Conservation (phyloP, 2,329 filamentous ascomycete genomes). For the Fusarium equiseti region DNA sequence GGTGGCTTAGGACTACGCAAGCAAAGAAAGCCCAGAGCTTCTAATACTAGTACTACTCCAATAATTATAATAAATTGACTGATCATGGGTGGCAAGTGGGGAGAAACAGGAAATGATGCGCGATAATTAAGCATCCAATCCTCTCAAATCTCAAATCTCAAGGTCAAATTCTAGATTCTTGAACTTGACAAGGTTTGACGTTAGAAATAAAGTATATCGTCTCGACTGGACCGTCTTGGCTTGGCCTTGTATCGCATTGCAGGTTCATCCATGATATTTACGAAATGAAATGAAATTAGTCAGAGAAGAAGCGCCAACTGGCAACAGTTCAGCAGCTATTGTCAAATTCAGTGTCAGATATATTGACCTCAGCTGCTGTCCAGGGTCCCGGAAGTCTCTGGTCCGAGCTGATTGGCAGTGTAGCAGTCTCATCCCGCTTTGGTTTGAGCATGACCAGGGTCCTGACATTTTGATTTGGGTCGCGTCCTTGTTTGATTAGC, state of each 20-base stretch:
- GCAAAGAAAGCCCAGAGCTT: constrained; percentile 12
- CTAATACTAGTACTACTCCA: not conserved
- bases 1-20: constrained; percentile 27
- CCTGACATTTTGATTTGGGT: constrained; percentile 19
- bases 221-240: constrained; percentile 8
- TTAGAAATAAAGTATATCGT: constrained; percentile 23
- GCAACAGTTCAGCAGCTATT: constrained; percentile 2
- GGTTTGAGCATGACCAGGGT: constrained; percentile 43
- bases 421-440: constrained; percentile 40
- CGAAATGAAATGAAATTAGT: constrained; percentile 1
- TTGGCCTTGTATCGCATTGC: not conserved
- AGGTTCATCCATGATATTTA: not conserved
- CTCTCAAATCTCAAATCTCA: not conserved
- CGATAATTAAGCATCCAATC: not conserved
- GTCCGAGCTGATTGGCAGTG: constrained; percentile 23
- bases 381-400: not conserved
- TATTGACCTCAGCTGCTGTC: not conserved
- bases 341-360: constrained; percentile 11
- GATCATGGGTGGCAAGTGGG: not conserved
- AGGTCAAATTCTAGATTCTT: constrained; percentile 10
- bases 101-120: constrained; percentile 28
- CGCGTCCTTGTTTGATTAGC: constrained; percentile 29
- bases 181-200: constrained; percentile 26
- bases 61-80: constrained; percentile 11
- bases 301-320: not conserved